A percentile compares a stretch with the other conserved stretches of the same genome.
phyloP scores from a whole-genome alignment of 768 basidiomycete genomes.

The Rickenella mellea region DNA sequence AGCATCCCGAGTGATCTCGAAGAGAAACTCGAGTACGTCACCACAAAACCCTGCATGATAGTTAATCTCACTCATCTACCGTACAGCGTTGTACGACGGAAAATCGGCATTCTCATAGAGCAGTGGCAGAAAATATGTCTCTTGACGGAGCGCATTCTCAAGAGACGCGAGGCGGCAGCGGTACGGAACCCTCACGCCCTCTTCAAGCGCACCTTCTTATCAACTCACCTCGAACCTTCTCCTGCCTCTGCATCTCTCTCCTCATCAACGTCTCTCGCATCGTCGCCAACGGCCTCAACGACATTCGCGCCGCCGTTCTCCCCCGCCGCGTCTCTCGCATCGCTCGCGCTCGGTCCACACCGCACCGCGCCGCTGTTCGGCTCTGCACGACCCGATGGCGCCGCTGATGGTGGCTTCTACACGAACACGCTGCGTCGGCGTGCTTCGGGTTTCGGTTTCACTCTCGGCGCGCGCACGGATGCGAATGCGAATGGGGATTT shows the following conservation, averaged over 20 bases:
- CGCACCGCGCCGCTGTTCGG: neutral
- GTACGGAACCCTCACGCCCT: slow-evolving; percentile 57
- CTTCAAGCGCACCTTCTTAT: slow-evolving; percentile 52
- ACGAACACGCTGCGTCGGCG: too few species aligned
- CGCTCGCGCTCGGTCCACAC: slow-evolving; percentile 7
- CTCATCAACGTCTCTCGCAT: slow-evolving; percentile 24
- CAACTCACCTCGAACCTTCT: slow-evolving; percentile 57
- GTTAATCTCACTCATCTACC: slow-evolving; percentile 1
- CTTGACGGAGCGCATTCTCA: slow-evolving; percentile 79
- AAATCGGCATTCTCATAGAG: slow-evolving; percentile 70
- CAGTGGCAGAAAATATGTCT: slow-evolving; percentile 89
- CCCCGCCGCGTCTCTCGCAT: slow-evolving; percentile 4
- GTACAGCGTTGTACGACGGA: slow-evolving; percentile 61
- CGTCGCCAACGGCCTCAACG: slow-evolving; percentile 20
- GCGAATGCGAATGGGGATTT: slow-evolving; percentile 17
- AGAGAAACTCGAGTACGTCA: slow-evolving; percentile 68
- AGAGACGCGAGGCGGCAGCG: slow-evolving; percentile 86
- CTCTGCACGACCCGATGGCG: neutral
- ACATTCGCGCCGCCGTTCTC: slow-evolving; percentile 24
- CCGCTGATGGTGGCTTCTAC: neutral
- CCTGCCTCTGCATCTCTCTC: slow-evolving; percentile 27
- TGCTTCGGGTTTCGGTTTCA: neutral
- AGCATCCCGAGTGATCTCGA: slow-evolving; percentile 87
- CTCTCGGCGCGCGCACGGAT: slow-evolving; percentile 9
- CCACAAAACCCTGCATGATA: slow-evolving; percentile 1